These are phyloP conservation scores for Agrostemma githago DNA, from an alignment of 148 eudicot species.

Conservation along the genomic window DNA sequence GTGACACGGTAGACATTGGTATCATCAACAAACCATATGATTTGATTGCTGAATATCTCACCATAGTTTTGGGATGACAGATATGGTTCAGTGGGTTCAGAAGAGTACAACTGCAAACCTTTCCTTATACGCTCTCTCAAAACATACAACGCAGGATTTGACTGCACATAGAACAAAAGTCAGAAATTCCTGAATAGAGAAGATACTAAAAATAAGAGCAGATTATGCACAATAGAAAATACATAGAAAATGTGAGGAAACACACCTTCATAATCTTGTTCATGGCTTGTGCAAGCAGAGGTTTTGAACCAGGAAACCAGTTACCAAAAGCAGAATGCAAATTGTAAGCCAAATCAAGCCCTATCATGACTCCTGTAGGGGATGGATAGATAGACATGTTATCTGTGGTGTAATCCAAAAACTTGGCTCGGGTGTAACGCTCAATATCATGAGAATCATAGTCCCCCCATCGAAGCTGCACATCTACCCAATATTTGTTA, in stretches of 20 bases:
- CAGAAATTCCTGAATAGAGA: neutral
- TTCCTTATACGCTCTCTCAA: conserved; percentile 94
- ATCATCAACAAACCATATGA: conserved; percentile 99
- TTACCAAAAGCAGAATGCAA: conserved; percentile 99
- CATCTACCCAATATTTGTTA: conserved; percentile 98
- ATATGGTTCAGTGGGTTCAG: conserved; percentile 99
- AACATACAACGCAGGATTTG: conserved; percentile 95
- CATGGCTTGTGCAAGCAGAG: conserved; percentile 96
- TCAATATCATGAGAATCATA: conserved; percentile 99
- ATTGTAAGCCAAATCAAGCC: conserved; percentile 93
- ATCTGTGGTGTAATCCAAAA: conserved; percentile 98
- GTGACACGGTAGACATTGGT: conserved; percentile 98
- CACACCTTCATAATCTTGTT: conserved; percentile 98
- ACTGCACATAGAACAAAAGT: conserved; percentile 45
- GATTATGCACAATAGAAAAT: neutral
- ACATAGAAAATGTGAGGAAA: neutral
- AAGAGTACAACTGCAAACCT: conserved; percentile 97
- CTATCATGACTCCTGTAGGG: conserved; percentile 98
- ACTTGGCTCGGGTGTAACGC: conserved; percentile 94
- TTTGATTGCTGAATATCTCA: conserved; percentile 97
- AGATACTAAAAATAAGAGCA: neutral
- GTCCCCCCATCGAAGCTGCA: conserved; percentile 99
- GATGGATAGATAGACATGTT: conserved; percentile 99
- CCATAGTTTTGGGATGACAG: conserved; percentile 97
- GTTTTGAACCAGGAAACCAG: conserved; percentile 99